phyloP scores from a whole-genome alignment of 1,139 yeast genomes.

The Waltiozyma solani region DNA sequence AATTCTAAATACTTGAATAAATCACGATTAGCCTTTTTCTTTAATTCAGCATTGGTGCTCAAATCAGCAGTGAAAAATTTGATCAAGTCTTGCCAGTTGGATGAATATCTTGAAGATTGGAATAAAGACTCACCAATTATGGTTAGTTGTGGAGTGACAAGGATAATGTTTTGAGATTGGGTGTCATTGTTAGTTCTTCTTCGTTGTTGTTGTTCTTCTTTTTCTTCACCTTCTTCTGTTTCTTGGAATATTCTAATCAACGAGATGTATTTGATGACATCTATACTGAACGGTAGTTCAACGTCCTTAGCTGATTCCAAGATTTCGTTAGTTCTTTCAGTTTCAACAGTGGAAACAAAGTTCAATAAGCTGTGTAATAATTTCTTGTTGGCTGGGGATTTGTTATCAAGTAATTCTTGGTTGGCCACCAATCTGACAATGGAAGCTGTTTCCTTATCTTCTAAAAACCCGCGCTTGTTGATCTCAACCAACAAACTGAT shows the following conservation, averaged over 20 bases:
- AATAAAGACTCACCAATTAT: conserved; percentile 19
- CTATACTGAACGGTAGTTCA: conserved; percentile 23
- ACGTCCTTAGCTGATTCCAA: conserved; percentile 25
- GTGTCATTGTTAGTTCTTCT: too few species aligned
- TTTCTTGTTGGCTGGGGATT: conserved; percentile 13
- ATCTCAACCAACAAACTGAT: conserved; percentile 47
- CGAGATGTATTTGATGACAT: conserved; percentile 26
- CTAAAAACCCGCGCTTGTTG: conserved; percentile 51
- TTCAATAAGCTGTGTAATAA: conserved; percentile 31
- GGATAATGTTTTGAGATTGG: neutral
- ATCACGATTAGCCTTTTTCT: conserved; percentile 9
- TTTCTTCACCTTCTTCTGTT: conserved; percentile 2
- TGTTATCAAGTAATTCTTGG: conserved; percentile 3
- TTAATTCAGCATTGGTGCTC: conserved; percentile 21
- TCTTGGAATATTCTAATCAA: conserved; percentile 28
- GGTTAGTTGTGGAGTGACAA: conserved; percentile 7
- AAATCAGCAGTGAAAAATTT: conserved; percentile 34
- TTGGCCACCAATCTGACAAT: conserved; percentile 36
- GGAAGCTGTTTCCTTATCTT: conserved; percentile 38
- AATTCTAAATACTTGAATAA: conserved; percentile 19
- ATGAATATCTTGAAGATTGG: conserved; percentile 19
- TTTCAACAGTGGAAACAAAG: conserved; percentile 31
- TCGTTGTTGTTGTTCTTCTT: neutral
- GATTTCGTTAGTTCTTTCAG: conserved; percentile 25
- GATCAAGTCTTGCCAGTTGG: conserved; percentile 29